A percentile compares a stretch with the other conserved stretches of the same genome.
Evolutionary conservation across 2,329 filamentous ascomycete species (phyloP).

Genomic region (Aquanectria penicillioides): DNA sequence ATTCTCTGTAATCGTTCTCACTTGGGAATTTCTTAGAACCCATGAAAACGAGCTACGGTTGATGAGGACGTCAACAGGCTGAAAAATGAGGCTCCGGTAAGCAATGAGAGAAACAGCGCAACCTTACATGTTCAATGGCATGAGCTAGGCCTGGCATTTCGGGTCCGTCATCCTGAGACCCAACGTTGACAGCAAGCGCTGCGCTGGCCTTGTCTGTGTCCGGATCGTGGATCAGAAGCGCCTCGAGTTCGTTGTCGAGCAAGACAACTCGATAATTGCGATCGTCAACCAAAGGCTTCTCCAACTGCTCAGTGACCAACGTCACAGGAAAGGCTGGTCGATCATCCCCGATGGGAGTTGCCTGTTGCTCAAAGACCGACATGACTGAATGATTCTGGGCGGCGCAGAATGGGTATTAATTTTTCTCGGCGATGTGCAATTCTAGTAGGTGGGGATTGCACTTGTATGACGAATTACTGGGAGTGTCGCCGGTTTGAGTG

Average conservation of each 20-base stretch:
- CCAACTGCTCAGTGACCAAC: constrained; percentile 73
- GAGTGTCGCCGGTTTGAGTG: too few relatives aligned
- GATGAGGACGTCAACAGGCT: too few relatives aligned
- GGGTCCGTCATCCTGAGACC: constrained; percentile 90
- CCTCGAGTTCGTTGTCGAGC: constrained; percentile 88
- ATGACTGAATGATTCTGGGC: too few relatives aligned
- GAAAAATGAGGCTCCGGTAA: too few relatives aligned
- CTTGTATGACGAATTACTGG: too few relatives aligned
- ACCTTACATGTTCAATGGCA: constrained; percentile 84
- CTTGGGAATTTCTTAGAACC: constrained; percentile 96
- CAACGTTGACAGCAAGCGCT: constrained; percentile 93
- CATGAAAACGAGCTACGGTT: constrained; percentile 89
- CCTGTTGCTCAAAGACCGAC: constrained; percentile 5
- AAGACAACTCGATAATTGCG: constrained; percentile 87
- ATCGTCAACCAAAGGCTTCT: constrained; percentile 87
- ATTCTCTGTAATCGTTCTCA: constrained; percentile 96
- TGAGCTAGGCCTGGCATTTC: constrained; percentile 96
- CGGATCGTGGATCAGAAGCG: constrained; percentile 91
- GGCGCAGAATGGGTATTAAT: too few relatives aligned
- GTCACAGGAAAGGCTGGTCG: constrained; percentile 43
- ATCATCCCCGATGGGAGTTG: constrained; percentile 31
- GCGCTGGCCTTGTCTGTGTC: constrained; percentile 97
- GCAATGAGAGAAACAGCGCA: too few relatives aligned
- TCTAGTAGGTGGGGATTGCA: too few relatives aligned
- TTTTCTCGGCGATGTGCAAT: too few relatives aligned